Percentiles rank a stretch among this genome's conserved stretches.
Conservation (phyloP, 176 grass and related monocot species). For the Themeda triandra region DNA sequence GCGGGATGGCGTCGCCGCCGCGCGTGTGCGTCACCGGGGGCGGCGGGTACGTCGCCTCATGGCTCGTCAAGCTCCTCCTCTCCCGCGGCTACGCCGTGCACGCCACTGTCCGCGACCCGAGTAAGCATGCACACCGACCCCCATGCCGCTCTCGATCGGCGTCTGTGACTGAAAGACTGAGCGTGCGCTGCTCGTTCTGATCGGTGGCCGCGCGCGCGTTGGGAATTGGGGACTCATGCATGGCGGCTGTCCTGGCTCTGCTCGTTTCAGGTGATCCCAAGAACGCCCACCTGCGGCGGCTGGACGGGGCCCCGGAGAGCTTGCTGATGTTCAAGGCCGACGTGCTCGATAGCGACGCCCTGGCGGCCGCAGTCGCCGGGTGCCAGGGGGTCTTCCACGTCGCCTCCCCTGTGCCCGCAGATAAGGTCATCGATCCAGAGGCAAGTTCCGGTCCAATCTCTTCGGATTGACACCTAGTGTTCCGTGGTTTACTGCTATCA, state of each 20-base stretch:
- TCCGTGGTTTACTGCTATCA: neutral
- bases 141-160: neutral
- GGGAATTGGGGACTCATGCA: neutral
- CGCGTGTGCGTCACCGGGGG: constrained; percentile 44
- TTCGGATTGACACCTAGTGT: neutral
- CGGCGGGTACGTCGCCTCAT: constrained; percentile 47
- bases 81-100: constrained; percentile 50
- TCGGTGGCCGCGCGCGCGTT: neutral
- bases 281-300: constrained; percentile 34
- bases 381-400: constrained; percentile 65
- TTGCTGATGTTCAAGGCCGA: constrained; percentile 54
- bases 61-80: constrained; percentile 65
- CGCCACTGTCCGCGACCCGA: constrained; percentile 55
- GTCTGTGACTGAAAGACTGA: neutral
- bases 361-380: constrained; percentile 38
- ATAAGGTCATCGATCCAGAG: constrained; percentile 35
- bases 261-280: constrained; percentile 48
- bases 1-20: neutral
- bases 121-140: neutral
- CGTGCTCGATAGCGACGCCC: constrained; percentile 45
- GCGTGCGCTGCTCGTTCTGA: neutral
- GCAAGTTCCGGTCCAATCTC: neutral
- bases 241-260: neutral
- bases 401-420: constrained; percentile 43
- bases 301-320: constrained; percentile 46